These are phyloP conservation scores for Fraxinus albicans DNA, from an alignment of 305 asterid genomes.

Conservation along the genomic window DNA sequence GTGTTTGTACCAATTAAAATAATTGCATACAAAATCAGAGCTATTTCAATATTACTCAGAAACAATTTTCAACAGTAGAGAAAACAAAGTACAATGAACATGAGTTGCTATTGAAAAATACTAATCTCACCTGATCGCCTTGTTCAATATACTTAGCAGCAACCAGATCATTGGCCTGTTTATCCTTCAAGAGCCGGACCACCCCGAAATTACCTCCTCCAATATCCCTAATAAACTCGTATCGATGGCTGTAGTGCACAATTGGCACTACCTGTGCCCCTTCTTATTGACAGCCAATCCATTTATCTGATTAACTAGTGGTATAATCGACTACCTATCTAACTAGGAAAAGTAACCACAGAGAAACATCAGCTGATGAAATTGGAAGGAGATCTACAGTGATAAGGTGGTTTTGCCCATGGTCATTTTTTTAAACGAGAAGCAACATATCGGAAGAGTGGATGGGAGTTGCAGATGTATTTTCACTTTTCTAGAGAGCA, in stretches of 20 bases:
- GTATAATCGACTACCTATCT: background rate
- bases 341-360: background rate
- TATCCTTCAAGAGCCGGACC: conserved; percentile 56
- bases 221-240: conserved; percentile 44
- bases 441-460: background rate
- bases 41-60: conserved; percentile 1
- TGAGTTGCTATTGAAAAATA: background rate
- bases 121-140: conserved; percentile 45
- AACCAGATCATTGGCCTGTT: conserved; percentile 49
- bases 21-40: conserved; percentile 17
- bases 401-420: conserved; percentile 17
- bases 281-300: conserved; percentile 33
- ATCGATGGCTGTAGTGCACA: conserved; percentile 51
- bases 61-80: background rate
- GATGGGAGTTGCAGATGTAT: conserved; percentile 11
- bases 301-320: conserved; percentile 18
- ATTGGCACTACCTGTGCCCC: conserved; percentile 44
- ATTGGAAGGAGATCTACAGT: background rate
- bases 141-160: conserved; percentile 57
- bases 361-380: conserved; percentile 10
- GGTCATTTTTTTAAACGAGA: background rate
- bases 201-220: conserved; percentile 57
- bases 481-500: conserved; percentile 5
- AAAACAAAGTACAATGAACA: background rate
- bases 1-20: background rate